Conservation (phyloP, 139 green algal species). For the Prasinococcaceae sp. region DNA sequence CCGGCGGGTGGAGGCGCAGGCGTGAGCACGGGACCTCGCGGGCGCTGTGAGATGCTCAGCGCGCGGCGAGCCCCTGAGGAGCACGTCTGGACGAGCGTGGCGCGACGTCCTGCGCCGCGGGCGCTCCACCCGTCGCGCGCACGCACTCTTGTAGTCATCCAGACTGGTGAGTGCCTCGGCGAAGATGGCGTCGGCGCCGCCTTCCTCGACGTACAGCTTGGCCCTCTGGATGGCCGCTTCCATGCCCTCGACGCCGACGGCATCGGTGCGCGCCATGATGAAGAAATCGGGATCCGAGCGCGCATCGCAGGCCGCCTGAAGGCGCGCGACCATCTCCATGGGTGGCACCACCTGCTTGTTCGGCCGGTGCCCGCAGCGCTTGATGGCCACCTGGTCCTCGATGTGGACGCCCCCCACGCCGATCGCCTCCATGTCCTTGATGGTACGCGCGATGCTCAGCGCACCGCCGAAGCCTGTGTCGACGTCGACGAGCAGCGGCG, state of each 20-base stretch:
- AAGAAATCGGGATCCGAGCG: slow-evolving; percentile 1
- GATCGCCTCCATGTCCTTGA: neutral
- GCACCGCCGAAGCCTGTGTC: slow-evolving; percentile 6
- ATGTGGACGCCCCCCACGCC: slow-evolving; percentile 8
- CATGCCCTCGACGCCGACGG: slow-evolving; percentile 1
- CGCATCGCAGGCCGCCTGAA: slow-evolving; percentile 1
- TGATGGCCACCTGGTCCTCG: slow-evolving; percentile 6
- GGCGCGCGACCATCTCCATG: slow-evolving; percentile 2
- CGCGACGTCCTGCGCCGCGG: too few species aligned
- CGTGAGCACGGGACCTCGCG: too few species aligned
- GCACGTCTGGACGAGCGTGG: too few species aligned
- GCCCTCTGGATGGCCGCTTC: neutral
- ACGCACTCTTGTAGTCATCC: slow-evolving; percentile 3
- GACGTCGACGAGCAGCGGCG: slow-evolving; percentile 5
- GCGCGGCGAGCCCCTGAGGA: too few species aligned
- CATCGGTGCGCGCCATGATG: slow-evolving; percentile 9
- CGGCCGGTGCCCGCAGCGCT: slow-evolving; percentile 8
- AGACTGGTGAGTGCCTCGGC: slow-evolving; percentile 3
- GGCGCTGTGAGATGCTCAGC: too few species aligned
- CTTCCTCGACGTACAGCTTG: slow-evolving; percentile 8
- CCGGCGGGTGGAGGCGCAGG: too few species aligned
- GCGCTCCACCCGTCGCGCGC: too few species aligned
- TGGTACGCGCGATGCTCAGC: neutral
- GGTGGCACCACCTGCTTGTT: slow-evolving; percentile 5
- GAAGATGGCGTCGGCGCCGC: slow-evolving; percentile 7